These are phyloP conservation scores for Avena atlantica DNA, from an alignment of 176 grass and related monocot genomes.

Conservation along the genomic window DNA sequence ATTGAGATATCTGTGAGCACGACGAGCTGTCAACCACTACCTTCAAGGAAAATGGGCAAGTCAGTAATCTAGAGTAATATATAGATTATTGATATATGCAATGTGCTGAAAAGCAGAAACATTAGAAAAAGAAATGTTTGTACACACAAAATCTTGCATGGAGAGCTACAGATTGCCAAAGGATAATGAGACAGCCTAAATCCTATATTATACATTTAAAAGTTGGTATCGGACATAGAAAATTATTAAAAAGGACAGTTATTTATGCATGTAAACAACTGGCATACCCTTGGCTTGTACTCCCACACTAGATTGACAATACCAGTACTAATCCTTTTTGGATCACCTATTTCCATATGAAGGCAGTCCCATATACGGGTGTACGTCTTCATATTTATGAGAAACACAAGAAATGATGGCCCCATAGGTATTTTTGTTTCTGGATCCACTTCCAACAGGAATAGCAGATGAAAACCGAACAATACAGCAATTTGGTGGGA, in stretches of 20 bases:
- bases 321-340: neutral
- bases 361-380: constrained; percentile 49
- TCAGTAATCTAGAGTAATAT: neutral
- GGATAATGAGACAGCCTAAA: neutral
- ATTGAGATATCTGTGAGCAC: neutral
- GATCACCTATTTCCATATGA: neutral
- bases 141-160: neutral
- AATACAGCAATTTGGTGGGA: constrained; percentile 33
- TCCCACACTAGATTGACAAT: neutral
- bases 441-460: neutral
- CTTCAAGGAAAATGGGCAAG: neutral
- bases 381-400: constrained; percentile 51
- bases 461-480: constrained; percentile 23
- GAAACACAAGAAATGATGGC: constrained; percentile 40
- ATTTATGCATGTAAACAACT: neutral
- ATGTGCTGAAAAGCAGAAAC: neutral
- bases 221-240: neutral
- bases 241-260: neutral
- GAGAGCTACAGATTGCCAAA: neutral
- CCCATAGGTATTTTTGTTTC: neutral
- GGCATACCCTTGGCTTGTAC: constrained; percentile 26
- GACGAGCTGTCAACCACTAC: neutral
- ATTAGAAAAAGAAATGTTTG: neutral
- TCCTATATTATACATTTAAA: neutral
- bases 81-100: neutral